These are phyloP conservation scores for Yueomyces sinensis DNA, from an alignment of 805 yeast genomes.

Conservation along the genomic window DNA sequence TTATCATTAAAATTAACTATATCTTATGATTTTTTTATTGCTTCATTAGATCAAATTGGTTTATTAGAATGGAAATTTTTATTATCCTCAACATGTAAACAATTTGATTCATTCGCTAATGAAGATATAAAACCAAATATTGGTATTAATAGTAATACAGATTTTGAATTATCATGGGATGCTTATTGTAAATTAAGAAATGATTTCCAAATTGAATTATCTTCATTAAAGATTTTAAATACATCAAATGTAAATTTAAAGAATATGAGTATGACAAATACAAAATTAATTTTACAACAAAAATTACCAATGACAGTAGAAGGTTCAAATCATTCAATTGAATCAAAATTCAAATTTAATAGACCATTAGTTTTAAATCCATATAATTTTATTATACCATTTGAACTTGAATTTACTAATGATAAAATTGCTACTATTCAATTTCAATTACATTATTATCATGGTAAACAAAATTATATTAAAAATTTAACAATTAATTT, in stretches of 20 bases:
- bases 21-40: constrained; percentile 4
- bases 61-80: constrained; percentile 9
- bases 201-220: not conserved
- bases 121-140: no score
- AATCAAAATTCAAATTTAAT: not conserved
- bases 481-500: not conserved
- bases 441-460: not conserved
- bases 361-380: not conserved
- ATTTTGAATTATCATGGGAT: no score
- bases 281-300: not conserved
- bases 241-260: not conserved
- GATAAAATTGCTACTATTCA: not conserved
- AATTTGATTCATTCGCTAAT: constrained; percentile 4
- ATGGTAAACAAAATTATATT: not conserved
- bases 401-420: not conserved
- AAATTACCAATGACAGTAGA: not conserved
- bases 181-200: constrained; percentile 1
- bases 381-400: not conserved
- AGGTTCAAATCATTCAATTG: not conserved
- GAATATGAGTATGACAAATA: not conserved
- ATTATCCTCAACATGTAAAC: not conserved
- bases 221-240: not conserved
- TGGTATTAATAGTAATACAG: no score
- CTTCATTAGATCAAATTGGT: constrained; percentile 13
- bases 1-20: not conserved